Conservation (phyloP, 2,329 filamentous ascomycete species). For the Botrytis pseudocinerea region DNA sequence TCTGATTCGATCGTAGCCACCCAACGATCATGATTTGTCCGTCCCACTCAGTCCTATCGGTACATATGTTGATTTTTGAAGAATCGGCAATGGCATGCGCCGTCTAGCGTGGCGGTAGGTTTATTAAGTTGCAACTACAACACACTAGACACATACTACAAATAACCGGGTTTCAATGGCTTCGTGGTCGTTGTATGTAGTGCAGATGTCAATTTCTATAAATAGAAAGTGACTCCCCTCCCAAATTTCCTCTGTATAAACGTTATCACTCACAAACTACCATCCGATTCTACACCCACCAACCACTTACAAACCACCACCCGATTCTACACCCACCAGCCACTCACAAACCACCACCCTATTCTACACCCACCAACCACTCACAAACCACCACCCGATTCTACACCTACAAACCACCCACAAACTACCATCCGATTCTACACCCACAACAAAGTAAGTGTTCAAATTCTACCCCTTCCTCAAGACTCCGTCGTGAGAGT, state of each 20-base stretch:
- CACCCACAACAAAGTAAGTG: not conserved
- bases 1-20: rapidly evolving
- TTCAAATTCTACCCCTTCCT: not conserved
- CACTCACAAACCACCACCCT: not conserved
- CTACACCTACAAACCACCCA: not conserved
- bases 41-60: not conserved
- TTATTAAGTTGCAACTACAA: not conserved
- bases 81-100: not conserved
- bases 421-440: not conserved
- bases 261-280: not conserved
- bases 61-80: not conserved
- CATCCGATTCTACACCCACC: not conserved
- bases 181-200: not conserved
- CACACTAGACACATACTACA: no score
- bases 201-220: not conserved
- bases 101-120: not conserved
- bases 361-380: no score
- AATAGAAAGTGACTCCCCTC: not conserved
- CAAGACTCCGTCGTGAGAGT: not conserved
- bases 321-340: not conserved
- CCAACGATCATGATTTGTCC: not conserved
- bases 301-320: not conserved
- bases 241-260: not conserved
- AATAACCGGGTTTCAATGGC: not conserved
- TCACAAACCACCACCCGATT: no score